Conservation (phyloP, 2,329 filamentous ascomycete species). For the Coniochaeta pulveracea region DNA sequence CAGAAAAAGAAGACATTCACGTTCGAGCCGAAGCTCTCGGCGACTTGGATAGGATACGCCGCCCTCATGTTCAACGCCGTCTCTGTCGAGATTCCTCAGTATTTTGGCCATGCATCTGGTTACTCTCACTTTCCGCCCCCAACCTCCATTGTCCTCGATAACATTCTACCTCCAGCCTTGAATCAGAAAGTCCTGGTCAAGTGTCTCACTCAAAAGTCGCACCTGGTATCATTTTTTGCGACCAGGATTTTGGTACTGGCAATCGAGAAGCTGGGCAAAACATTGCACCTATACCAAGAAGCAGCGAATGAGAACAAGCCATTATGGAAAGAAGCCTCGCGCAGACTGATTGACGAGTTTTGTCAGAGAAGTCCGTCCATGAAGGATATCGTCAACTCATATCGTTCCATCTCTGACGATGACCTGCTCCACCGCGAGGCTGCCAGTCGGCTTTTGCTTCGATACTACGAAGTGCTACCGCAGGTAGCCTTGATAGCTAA, state of each 20-base stretch:
- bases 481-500: conserved; percentile 70
- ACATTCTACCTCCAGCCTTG: conserved; percentile 71
- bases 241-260: conserved; percentile 68
- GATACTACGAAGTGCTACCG: conserved; percentile 80
- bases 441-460: conserved; percentile 62
- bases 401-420: conserved; percentile 55
- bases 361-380: conserved; percentile 68
- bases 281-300: conserved; percentile 49
- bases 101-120: conserved; percentile 55
- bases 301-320: conserved; percentile 23
- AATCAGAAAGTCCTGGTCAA: conserved; percentile 68
- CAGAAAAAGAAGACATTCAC: conserved; percentile 67
- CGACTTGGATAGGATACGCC: conserved; percentile 91
- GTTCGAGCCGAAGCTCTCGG: conserved; percentile 83
- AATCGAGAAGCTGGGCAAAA: conserved; percentile 62
- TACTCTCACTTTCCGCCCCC: conserved; percentile 65
- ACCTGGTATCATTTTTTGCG: conserved; percentile 75
- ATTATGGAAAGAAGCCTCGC: conserved; percentile 60
- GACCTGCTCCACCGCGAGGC: conserved; percentile 69
- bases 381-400: conserved; percentile 67
- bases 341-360: conserved; percentile 62
- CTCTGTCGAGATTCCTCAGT: conserved; percentile 58
- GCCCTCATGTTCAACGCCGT: conserved; percentile 78
- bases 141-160: conserved; percentile 69
- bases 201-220: conserved; percentile 67